Conservation (phyloP, 2,329 filamentous ascomycete genomes). For the Leptographium lundbergii region DNA sequence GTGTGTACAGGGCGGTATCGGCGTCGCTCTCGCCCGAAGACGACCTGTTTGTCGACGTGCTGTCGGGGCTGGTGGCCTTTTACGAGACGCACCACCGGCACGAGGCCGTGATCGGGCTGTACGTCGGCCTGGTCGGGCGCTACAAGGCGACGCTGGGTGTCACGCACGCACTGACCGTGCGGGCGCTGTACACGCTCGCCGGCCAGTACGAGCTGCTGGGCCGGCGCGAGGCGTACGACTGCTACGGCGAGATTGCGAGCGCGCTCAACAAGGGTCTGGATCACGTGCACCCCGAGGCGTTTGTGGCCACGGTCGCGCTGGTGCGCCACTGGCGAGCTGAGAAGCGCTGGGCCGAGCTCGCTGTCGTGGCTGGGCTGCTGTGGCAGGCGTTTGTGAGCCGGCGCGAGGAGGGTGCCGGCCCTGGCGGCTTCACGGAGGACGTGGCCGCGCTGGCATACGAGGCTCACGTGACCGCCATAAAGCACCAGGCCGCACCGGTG, state of each 20-base stretch:
- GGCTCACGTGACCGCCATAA: constrained; percentile 34
- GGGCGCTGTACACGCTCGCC: constrained; percentile 19
- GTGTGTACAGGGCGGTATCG: constrained; percentile 23
- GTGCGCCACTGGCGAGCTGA: constrained; percentile 30
- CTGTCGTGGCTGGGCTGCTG: constrained; percentile 29
- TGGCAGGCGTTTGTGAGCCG: constrained; percentile 33
- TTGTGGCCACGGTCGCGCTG: constrained; percentile 32
- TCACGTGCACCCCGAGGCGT: constrained; percentile 26
- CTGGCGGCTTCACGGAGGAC: constrained; percentile 24
- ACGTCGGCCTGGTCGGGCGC: constrained; percentile 20
- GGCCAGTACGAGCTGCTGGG: constrained; percentile 17
- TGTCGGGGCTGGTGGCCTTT: constrained; percentile 20
- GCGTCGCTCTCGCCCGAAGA: constrained; percentile 19
- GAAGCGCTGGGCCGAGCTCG: constrained; percentile 30
- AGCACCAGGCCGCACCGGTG: constrained; percentile 27
- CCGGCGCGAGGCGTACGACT: constrained; percentile 20
- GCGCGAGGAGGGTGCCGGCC: constrained; percentile 18
- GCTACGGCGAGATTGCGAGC: constrained; percentile 25
- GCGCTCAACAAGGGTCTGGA: constrained; percentile 20
- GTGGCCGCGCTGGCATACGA: constrained; percentile 31
- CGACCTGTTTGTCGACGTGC: constrained; percentile 16
- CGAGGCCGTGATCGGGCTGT: constrained; percentile 23
- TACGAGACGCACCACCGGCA: constrained; percentile 24
- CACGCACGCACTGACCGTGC: constrained; percentile 22
- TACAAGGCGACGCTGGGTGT: constrained; percentile 19